These are phyloP conservation scores for Kodamaea jinghongensis DNA, from an alignment of 805 yeast genomes.

Conservation along the genomic window DNA sequence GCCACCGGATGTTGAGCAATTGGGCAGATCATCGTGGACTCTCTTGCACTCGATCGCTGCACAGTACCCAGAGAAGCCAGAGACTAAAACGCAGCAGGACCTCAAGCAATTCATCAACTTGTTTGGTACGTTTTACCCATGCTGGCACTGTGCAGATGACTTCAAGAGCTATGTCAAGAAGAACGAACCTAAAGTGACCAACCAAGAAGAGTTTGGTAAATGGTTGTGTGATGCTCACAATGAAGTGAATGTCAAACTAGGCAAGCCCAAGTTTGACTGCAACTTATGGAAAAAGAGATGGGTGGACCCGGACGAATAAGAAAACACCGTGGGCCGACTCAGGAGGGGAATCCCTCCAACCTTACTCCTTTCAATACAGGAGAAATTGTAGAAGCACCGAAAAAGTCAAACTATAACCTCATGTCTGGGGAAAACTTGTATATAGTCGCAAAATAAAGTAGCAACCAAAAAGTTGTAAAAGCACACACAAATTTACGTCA, in stretches of 20 bases:
- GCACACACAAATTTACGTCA: too few relatives aligned
- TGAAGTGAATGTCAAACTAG: conserved; percentile 81
- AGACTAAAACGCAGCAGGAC: conserved; percentile 60
- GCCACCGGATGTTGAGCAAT: conserved; percentile 81
- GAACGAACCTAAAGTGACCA: conserved; percentile 54
- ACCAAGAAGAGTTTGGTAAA: conserved; percentile 75
- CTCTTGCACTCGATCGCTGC: conserved; percentile 89
- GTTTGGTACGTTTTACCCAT: conserved; percentile 84
- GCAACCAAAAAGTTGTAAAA: too few relatives aligned
- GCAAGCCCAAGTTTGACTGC: conserved; percentile 85
- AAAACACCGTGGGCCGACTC: too few relatives aligned
- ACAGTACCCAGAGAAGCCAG: conserved; percentile 72
- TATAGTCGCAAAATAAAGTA: not conserved
- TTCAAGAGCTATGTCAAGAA: conserved; percentile 59
- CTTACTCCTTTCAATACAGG: too few relatives aligned
- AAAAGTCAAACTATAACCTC: too few relatives aligned
- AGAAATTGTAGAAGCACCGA: not conserved
- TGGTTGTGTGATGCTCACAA: conserved; percentile 98
- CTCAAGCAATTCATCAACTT: conserved; percentile 65
- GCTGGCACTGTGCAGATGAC: conserved; percentile 90
- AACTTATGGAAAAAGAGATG: conserved; percentile 89
- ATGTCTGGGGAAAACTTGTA: conserved; percentile 1
- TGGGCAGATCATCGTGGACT: conserved; percentile 92
- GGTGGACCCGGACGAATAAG: conserved; percentile 32
- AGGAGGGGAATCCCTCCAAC: too few relatives aligned